Base-by-base conservation (phyloP, 495 filamentous ascomycete genomes). In the Tuber umbilicatum region DNA sequence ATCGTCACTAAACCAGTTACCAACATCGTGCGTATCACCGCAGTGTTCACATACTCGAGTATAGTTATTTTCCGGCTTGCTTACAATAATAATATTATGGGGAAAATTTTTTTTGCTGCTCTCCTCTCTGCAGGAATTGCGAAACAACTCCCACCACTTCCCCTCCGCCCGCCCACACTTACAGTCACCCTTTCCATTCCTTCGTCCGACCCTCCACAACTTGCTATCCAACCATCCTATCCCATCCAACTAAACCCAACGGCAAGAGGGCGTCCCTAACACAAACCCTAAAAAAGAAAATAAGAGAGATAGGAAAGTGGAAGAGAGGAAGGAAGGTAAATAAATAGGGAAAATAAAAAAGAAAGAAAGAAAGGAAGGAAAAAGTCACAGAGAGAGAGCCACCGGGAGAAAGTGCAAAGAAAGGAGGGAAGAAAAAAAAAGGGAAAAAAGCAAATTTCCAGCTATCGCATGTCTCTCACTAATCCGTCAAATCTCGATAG, bases 391-490 rank as follows among this genome's bases (percentile, higher is more conserved):
- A 64, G 55, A 31, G 45, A 21, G 50, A 2, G n/a, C 3, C 23
- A 55, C 12, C 31, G n/a, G n/a, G 14, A 64, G 55, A 31, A 64
- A 31, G 55, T 64, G 55, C 55, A 64, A 5, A 31, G 55, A 64
- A 64, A 31, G 55, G 55, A 31, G 12, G 27, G 12, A n/a, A 10
- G n/a, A 27, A 9, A 64, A 64, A 31, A 55, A 50, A 55, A 55
- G 27, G 7, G n/a, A 17, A 64, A 60, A 64, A 64, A 16, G 10
- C 10, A 64, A 64, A 64, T 64, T 55, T 64, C 27, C 55, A 64
- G 31, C 68, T 71, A 74, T 68, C 68, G 74, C 68, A 78, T 76
- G 70, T 76, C 70, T 76, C 72, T 70, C 67, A 77, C 43, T 42
- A 68, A 68, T 64, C 74, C 68, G 75, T 69, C 60, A 71, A 69